Base-by-base conservation (phyloP, 345 rosid species). In the Lepidium aucheri region DNA sequence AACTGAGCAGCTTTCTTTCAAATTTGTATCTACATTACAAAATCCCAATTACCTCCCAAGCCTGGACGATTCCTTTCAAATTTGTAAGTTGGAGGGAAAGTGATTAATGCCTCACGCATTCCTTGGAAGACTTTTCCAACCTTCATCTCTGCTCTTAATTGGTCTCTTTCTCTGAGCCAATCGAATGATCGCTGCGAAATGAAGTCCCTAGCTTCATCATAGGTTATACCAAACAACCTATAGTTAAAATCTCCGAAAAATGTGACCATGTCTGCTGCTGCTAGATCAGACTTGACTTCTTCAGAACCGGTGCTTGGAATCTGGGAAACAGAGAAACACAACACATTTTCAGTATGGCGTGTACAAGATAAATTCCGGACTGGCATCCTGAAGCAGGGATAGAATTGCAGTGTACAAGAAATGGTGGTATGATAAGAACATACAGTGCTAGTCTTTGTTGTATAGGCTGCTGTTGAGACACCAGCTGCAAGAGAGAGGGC, bases 161-260 rank as follows among this genome's bases (percentile, higher is more conserved):
- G 98, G 76, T 93, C 98, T 58, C 76, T 88, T 75, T 90, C 97
- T 81, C 99, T 82, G 30, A 90, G 96, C 99, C 97, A 90, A 65
- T 94, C 99, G 17, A 94, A 90, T 75, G 86, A 77, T 77, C 99
- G 79, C 75, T 94, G 99, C 3, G 99, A 94, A 35, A 94, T 92
- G 51, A 90, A 83, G 77, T 94, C 99, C 74, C 99, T 81, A 33
- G 99, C 99, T 81, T 94, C 97, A 75, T 94, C 99, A 49, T 90
- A 94, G 67, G 92, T 74, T 78, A 94, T 94, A 46, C 96, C 99
- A 61, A 85, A 94, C 64, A 94, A 94, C 50, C 98, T 77, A 66
- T 90, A 93, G 76, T 93, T 93, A 70, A 93, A 90, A 75, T 93
- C 98, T 28, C 99, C 99, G 17, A 81, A 74, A 69, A 94, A 94